These are phyloP conservation scores for Neurospora sp. DNA, from an alignment of 495 filamentous ascomycete genomes.

Conservation along the genomic window DNA sequence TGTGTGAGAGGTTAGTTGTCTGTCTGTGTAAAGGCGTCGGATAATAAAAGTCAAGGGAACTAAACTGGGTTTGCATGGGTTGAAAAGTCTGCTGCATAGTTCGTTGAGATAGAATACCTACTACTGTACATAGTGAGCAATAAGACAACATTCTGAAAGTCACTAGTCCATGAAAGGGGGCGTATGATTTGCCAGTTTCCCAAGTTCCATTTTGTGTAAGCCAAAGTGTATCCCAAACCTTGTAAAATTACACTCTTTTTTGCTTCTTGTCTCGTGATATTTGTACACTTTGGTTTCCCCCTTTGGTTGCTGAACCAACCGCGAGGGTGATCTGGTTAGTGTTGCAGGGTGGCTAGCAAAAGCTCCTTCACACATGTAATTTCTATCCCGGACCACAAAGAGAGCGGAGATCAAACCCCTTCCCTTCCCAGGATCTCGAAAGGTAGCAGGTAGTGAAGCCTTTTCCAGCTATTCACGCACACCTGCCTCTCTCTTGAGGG, in stretches of 20 bases:
- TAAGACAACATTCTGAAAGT: background rate
- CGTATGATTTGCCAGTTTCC: background rate
- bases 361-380: background rate
- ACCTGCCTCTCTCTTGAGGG: background rate
- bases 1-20: conserved; percentile 13
- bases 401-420: background rate
- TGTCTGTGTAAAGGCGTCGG: background rate
- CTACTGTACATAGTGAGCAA: background rate
- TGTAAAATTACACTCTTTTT: background rate
- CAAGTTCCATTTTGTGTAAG: background rate
- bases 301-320: background rate
- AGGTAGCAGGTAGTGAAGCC: background rate
- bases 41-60: background rate
- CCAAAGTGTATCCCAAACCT: background rate
- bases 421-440: background rate
- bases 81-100: background rate
- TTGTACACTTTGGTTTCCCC: background rate
- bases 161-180: background rate
- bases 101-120: background rate
- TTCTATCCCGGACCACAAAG: background rate
- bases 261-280: background rate
- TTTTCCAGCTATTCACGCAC: background rate
- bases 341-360: background rate
- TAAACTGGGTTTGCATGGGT: background rate
- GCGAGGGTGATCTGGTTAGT: background rate